Percentiles rank a stretch among this genome's conserved stretches.
Conservation (phyloP, 306 rosid species). For the Urtica urens region DNA sequence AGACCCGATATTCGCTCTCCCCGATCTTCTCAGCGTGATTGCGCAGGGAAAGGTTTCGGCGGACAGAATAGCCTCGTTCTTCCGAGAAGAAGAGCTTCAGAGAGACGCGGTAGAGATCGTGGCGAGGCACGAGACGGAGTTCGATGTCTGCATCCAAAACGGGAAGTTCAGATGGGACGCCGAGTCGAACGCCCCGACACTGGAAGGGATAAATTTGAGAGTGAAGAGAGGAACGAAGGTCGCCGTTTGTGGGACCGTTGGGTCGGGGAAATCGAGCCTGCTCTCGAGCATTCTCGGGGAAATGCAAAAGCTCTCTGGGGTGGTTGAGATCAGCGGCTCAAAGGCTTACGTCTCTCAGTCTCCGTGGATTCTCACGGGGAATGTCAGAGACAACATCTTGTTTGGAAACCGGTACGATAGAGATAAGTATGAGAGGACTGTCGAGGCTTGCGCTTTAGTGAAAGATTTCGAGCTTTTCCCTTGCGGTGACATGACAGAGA, state of each 20-base stretch:
- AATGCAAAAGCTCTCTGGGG: conserved; percentile 58
- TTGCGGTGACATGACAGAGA: conserved; percentile 73
- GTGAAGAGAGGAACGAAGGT: conserved; percentile 93
- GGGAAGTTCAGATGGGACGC: conserved; percentile 84
- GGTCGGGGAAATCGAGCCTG: conserved; percentile 83
- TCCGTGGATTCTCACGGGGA: conserved; percentile 91
- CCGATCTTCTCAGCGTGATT: conserved; percentile 66
- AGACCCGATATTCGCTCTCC: conserved; percentile 77
- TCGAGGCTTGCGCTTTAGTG: conserved; percentile 74
- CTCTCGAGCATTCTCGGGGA: conserved; percentile 74
- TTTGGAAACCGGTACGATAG: conserved; percentile 57
- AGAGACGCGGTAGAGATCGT: conserved; percentile 47
- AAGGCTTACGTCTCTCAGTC: conserved; percentile 92
- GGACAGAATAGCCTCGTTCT: conserved; percentile 65
- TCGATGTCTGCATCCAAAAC: conserved; percentile 43
- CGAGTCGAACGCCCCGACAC: conserved; percentile 43
- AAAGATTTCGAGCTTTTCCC: conserved; percentile 88
- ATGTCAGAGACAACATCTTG: conserved; percentile 66
- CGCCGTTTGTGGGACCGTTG: conserved; percentile 91
- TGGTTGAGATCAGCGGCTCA: conserved; percentile 71
- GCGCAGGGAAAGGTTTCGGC: conserved; percentile 94
- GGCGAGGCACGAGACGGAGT: conserved; percentile 44
- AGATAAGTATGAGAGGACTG: conserved; percentile 48
- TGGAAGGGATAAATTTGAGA: conserved; percentile 48
- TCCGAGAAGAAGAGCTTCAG: conserved; percentile 71